Conservation (phyloP, 2,329 filamentous ascomycete genomes). For the Trichoderma atroviride region DNA sequence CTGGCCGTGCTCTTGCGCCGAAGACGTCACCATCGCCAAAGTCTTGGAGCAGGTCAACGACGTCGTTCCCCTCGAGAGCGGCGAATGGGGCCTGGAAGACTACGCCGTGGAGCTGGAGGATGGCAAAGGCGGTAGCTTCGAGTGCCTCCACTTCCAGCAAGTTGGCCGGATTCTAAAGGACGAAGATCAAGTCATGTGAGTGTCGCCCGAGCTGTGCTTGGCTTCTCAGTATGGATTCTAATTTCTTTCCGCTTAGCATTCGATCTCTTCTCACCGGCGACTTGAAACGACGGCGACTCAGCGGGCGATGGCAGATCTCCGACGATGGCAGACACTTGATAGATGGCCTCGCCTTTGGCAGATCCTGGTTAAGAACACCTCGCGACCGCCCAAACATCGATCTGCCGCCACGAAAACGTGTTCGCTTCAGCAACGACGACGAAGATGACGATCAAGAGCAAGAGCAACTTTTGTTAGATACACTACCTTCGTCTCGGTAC, state of each 20-base stretch:
- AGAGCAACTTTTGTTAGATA: constrained; percentile 8
- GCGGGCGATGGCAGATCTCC: constrained; percentile 80
- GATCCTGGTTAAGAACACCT: constrained; percentile 64
- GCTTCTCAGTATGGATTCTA: background rate
- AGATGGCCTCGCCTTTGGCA: constrained; percentile 84
- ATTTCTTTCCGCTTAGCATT: constrained; percentile 57
- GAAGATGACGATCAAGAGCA: constrained; percentile 46
- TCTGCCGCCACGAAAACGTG: constrained; percentile 75
- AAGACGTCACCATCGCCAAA: constrained; percentile 70
- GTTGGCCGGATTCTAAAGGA: constrained; percentile 72
- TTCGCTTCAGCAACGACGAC: constrained; percentile 51
- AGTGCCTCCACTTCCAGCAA: constrained; percentile 83
- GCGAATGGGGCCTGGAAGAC: constrained; percentile 84
- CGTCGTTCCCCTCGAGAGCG: constrained; percentile 77
- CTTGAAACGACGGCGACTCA: constrained; percentile 69
- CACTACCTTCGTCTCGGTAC: background rate
- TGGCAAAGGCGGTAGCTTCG: constrained; percentile 64
- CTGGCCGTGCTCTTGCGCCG: constrained; percentile 64
- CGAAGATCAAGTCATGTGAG: constrained; percentile 81
- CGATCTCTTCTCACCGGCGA: constrained; percentile 77
- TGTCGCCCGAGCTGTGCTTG: constrained; percentile 28
- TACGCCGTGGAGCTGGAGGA: constrained; percentile 77
- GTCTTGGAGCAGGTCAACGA: constrained; percentile 80
- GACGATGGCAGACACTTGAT: constrained; percentile 76
- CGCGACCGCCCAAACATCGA: constrained; percentile 65